Base-by-base conservation (phyloP, 1,284 basidiomycete species). In the Pholiota adiposa region DNA sequence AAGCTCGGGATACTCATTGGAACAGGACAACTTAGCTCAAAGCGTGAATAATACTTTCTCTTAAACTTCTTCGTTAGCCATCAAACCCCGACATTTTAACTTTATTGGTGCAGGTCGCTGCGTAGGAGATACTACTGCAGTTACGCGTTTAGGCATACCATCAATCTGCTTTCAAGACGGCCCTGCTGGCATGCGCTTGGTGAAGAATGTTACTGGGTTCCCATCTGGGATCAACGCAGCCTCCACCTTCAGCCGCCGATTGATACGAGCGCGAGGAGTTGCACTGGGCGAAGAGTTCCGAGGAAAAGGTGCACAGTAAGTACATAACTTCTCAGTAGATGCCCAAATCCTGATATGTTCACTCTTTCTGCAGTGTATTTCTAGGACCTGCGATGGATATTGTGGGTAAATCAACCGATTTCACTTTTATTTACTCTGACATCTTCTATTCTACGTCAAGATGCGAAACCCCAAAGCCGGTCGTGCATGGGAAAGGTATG, bases 271-370 rank as follows among this genome's bases (percentile, higher is more conserved):
- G 19, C 82, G 92, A 58, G 93, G 89, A 4, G 72, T 80, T 3
- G 91, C 90, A 0, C 77, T 94, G 62, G 93, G 87, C 3, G 76
- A 86, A 53, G 92, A 95, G 74, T 88, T 87, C 72, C 79, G 83
- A 46, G 84, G 81, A 25, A 93, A 94, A 73, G 93, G 93, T 25
- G 82, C 86, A 44, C 83, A 94, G 79, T 80, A 52, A 65, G 79
- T 68, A 18, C n/a, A 41, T 25, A 36, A 11, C 46, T 34, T 25
- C 3, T 46, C 18, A 5, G 48, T 25, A 27, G n/a, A 41, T 19
- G 41, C 40, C 12, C 29, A 41, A 49, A 23, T 38, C 16, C 27
- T 16, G 25, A 7, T 33, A 54, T 4, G 19, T 41, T 29, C 19
- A 0, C 55, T 55, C 18, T 29, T 16, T 58, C 34, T 52, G 14